Evolutionary conservation across 2,329 filamentous ascomycete species (phyloP).

Genomic region (Ophiostoma ips): DNA sequence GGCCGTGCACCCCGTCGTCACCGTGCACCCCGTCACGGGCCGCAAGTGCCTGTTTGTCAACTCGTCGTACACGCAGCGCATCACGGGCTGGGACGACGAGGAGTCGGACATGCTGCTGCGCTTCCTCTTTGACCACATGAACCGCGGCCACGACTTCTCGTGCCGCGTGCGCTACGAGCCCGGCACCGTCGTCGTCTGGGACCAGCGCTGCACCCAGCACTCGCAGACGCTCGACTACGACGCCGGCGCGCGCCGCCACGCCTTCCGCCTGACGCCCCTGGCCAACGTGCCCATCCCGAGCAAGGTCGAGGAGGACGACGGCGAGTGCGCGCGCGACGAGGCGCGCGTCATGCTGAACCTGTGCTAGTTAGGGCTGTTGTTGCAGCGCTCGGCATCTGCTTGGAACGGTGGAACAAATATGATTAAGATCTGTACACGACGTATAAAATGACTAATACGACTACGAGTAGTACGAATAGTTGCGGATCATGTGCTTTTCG

Average conservation of each 20-base stretch:
- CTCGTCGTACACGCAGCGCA: constrained; percentile 37
- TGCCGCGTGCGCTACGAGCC: constrained; percentile 33
- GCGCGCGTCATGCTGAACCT: constrained; percentile 11
- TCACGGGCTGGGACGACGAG: constrained; percentile 73
- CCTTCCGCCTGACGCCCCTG: constrained; percentile 20
- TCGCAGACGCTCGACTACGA: constrained; percentile 15
- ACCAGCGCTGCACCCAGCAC: constrained; percentile 16
- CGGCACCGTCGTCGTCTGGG: constrained; percentile 30
- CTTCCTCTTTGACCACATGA: constrained; percentile 30
- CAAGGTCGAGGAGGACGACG: constrained; percentile 12
- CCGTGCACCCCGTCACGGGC: constrained; percentile 69
- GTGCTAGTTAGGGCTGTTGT: no score
- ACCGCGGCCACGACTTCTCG: constrained; percentile 32
- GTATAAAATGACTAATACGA: no score
- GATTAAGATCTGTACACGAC: no score
- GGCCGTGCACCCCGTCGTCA: constrained; percentile 61
- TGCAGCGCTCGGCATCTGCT: no score
- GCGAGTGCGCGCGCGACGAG: constrained; percentile 9
- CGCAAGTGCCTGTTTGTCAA: constrained; percentile 78
- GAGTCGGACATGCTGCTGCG: constrained; percentile 51
- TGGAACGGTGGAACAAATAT: no score
- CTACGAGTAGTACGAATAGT: no score
- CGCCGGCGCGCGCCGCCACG: constrained; percentile 12
- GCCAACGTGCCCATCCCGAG: constrained; percentile 29
- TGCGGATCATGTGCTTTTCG: no score